Evolutionary conservation across 2,329 filamentous ascomycete species (phyloP).

Genomic region (Alternaria sp.): DNA sequence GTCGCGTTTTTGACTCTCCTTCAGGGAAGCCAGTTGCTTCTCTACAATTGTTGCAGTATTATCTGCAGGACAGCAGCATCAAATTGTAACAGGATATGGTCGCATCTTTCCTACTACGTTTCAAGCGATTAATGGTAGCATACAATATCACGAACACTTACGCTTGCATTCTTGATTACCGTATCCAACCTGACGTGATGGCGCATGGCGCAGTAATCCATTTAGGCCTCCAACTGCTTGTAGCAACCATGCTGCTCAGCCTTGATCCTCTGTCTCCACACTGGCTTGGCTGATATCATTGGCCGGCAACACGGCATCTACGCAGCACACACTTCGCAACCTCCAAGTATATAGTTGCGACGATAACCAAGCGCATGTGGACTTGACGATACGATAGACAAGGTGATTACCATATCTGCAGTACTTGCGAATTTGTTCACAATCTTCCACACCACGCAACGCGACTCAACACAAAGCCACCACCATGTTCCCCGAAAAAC

Average conservation of each 20-base stretch:
- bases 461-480: not conserved
- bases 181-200: not conserved
- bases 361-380: not conserved
- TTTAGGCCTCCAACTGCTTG: not conserved
- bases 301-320: slow-evolving; percentile 13
- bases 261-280: not conserved
- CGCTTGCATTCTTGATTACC: not conserved
- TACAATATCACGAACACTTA: not conserved
- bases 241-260: not conserved
- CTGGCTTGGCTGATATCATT: slow-evolving; percentile 20
- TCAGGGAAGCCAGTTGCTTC: not conserved
- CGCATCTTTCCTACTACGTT: not conserved
- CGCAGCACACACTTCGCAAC: not conserved
- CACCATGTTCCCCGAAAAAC: slow-evolving; percentile 11
- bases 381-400: not conserved
- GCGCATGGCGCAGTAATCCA: not conserved
- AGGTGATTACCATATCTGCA: not conserved
- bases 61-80: not conserved
- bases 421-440: not conserved
- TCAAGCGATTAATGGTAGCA: not conserved
- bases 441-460: not conserved
- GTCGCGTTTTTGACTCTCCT: not conserved
- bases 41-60: not conserved
- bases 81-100: not conserved
- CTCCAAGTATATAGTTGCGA: not conserved